Conservation (phyloP, 2,329 filamentous ascomycete species). For the Trichoderma semiorbis region DNA sequence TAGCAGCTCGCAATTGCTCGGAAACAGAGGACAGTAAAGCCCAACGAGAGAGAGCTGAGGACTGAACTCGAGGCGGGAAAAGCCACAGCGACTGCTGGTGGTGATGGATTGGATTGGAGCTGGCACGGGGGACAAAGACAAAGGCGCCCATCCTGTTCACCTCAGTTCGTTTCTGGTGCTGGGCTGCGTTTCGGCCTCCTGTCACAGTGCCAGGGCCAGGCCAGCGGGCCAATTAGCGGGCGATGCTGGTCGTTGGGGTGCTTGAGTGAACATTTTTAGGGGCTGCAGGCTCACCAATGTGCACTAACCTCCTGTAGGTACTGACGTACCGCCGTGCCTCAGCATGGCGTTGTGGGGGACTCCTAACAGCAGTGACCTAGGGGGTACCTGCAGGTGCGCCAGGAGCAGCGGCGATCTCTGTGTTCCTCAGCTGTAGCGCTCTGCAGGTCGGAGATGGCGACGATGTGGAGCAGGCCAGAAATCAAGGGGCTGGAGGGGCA, state of each 20-base stretch:
- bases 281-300: conserved; percentile 19
- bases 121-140: neutral
- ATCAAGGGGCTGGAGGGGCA: conserved; percentile 22
- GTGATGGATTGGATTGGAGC: neutral
- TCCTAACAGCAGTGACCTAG: conserved; percentile 8
- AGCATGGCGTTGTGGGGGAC: conserved; percentile 18
- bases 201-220: conserved; percentile 16
- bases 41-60: neutral
- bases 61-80: neutral
- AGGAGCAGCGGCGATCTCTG: neutral
- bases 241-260: conserved; percentile 10
- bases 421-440: conserved; percentile 2
- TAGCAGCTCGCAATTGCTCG: conserved; percentile 4
- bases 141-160: too few species aligned
- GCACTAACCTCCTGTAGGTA: conserved; percentile 11
- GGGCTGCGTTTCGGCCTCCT: conserved; percentile 19
- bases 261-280: conserved; percentile 18
- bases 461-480: conserved; percentile 19
- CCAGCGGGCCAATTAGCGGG: conserved; percentile 17
- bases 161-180: conserved; percentile 2
- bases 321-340: conserved; percentile 8
- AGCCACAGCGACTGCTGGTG: conserved; percentile 9
- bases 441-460: conserved; percentile 14
- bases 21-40: neutral
- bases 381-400: neutral